Conservation (phyloP, 2,329 filamentous ascomycete genomes). For the Cytospora piceicola region DNA sequence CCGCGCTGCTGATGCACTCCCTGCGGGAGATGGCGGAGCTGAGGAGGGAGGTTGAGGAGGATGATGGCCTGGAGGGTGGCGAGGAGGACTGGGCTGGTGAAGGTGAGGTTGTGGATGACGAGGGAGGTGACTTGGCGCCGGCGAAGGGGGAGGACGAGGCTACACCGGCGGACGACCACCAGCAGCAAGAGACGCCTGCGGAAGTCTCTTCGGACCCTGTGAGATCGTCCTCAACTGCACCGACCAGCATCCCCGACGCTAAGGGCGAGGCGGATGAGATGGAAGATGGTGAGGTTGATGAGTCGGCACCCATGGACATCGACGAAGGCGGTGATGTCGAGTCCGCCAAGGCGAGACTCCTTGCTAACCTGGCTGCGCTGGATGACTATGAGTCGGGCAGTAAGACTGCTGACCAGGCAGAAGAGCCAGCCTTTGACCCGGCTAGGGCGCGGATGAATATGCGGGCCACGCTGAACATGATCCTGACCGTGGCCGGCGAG, state of each 20-base stretch:
- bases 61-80: slow-evolving; percentile 48
- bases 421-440: slow-evolving; percentile 35
- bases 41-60: slow-evolving; percentile 46
- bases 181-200: neutral
- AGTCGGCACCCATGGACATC: slow-evolving; percentile 35
- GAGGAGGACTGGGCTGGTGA: slow-evolving; percentile 46
- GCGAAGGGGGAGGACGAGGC: neutral
- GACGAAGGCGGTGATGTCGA: slow-evolving; percentile 46
- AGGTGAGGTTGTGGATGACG: slow-evolving; percentile 43
- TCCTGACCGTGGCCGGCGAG: slow-evolving; percentile 84
- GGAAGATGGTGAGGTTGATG: slow-evolving; percentile 46
- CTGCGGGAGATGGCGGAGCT: slow-evolving; percentile 57
- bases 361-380: slow-evolving; percentile 48
- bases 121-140: slow-evolving; percentile 30
- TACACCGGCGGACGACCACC: slow-evolving; percentile 2
- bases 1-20: slow-evolving; percentile 63
- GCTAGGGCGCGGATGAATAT: slow-evolving; percentile 52
- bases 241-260: slow-evolving; percentile 39
- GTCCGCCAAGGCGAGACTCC: slow-evolving; percentile 52
- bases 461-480: slow-evolving; percentile 86
- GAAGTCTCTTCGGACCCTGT: slow-evolving; percentile 13
- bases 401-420: slow-evolving; percentile 33
- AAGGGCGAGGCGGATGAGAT: slow-evolving; percentile 33
- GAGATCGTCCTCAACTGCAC: slow-evolving; percentile 33
- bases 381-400: slow-evolving; percentile 26